Base-by-base conservation (phyloP, 176 grass and related monocot species). In the Paspalum notatum region DNA sequence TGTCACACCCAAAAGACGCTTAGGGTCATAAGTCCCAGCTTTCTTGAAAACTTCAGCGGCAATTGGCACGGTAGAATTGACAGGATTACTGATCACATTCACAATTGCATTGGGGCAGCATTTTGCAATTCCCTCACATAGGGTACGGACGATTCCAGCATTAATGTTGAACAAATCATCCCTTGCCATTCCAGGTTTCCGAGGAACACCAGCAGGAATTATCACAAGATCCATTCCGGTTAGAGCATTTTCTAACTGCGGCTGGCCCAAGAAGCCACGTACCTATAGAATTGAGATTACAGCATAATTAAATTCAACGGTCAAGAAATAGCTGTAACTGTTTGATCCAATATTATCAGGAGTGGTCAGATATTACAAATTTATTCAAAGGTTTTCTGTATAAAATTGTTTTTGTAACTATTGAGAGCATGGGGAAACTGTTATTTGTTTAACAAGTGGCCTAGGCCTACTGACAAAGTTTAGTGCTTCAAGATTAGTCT, bases 111-210 rank as follows among this genome's bases (percentile, higher is more conserved):
- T 85, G 12, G 93, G 89, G 77, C 93, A 99, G 77, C 89, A 91
- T 82, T 87, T 99, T 74, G 86, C 70, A 48, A 95, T 78, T 41
- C 95, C 95, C 68, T 93, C 90, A n/a, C 92, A 98, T 22, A 98
- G 88, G 20, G 89, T 93, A 2, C 84, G 88, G 39, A 93, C 86
- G 0, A 99, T 99, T 79, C 93, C 93, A 32, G 96, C 96, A 53
- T 95, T 99, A n/a, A 95, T 99, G 48, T 99, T 99, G 79, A 99
- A 95, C 68, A 99, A 57, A 80, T 99, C 93, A 66, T 99, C 96
- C 78, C 92, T 93, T 47, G 92, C 95, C 96, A 99, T 99, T 24
- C 90, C 90, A 51, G 92, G 92, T 54, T 99, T 98, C 40, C 96
- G 79, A 82, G 96, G 96, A 38, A 99, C 75, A 67, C 92, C 88